These are phyloP conservation scores for Macrophomina pseudophaseolina DNA, from an alignment of 2,329 filamentous ascomycete species.

Conservation along the genomic window DNA sequence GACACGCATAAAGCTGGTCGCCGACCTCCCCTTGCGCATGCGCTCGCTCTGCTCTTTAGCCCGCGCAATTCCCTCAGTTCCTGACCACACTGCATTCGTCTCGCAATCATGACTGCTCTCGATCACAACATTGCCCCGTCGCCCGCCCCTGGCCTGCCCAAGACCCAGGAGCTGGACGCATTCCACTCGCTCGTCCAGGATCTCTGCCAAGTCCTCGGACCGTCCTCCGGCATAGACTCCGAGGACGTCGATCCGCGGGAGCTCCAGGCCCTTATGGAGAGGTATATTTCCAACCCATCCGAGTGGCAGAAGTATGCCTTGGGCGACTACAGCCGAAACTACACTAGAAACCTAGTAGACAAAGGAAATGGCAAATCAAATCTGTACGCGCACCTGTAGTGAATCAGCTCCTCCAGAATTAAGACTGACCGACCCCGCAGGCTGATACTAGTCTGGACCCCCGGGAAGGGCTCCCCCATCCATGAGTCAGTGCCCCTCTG, in stretches of 20 bases:
- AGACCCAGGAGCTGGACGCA: conserved; percentile 29
- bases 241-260: conserved; percentile 78
- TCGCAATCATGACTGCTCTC: conserved; percentile 23
- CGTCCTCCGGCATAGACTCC: conserved; percentile 80
- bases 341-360: conserved; percentile 89
- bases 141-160: conserved; percentile 8
- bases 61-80: not conserved
- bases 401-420: conserved; percentile 29
- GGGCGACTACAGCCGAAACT: conserved; percentile 70
- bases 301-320: conserved; percentile 81
- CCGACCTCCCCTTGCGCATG: conserved; percentile 16
- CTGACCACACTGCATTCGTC: not conserved
- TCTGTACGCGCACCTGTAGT: conserved; percentile 49
- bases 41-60: not conserved
- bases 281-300: conserved; percentile 69
- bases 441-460: conserved; percentile 89
- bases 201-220: conserved; percentile 77
- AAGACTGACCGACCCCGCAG: conserved; percentile 43
- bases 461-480: conserved; percentile 80
- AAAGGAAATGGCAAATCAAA: conserved; percentile 85
- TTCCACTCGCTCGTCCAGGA: conserved; percentile 75
- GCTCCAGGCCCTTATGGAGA: conserved; percentile 73
- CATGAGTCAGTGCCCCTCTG: conserved; percentile 64
- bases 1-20: conserved; percentile 18
- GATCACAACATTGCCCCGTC: conserved; percentile 6